Evolutionary conservation across 345 rosid species (phyloP).

Genomic region (Cardamine occulta): DNA sequence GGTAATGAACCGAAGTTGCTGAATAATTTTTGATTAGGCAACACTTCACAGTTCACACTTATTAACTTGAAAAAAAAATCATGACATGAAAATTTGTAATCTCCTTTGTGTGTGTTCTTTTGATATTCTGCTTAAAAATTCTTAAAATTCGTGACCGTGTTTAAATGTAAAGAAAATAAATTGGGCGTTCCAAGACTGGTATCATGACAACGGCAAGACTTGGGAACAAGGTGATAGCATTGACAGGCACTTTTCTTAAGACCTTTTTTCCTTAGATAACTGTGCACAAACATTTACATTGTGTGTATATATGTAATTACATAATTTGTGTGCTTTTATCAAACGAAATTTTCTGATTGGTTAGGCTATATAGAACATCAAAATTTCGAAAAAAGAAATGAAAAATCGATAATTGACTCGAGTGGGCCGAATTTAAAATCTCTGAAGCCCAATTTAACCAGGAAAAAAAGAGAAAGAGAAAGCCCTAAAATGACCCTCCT

Average conservation of each 20-base stretch:
- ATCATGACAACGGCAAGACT: slow-evolving; percentile 32
- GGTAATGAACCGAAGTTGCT: neutral
- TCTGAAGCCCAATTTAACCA: neutral
- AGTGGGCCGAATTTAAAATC: neutral
- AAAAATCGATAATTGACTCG: neutral
- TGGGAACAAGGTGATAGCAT: slow-evolving; percentile 35
- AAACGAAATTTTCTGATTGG: neutral
- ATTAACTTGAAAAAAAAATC: no score
- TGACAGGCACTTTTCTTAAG: slow-evolving; percentile 29
- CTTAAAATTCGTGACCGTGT: neutral
- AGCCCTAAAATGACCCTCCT: slow-evolving; percentile 34
- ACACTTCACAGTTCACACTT: neutral
- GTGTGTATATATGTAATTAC: neutral
- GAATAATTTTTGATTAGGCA: neutral
- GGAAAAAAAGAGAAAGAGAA: neutral
- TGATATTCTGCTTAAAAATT: neutral
- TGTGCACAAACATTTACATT: neutral
- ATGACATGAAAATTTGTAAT: neutral
- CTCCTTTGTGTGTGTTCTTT: neutral
- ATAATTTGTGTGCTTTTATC: neutral
- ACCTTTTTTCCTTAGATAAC: neutral
- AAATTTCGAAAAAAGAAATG: no score
- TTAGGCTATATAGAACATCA: neutral
- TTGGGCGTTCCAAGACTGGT: slow-evolving; percentile 30
- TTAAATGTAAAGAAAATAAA: neutral